Evolutionary conservation across 23 red algal species (phyloP).

Genomic region (Gracilariopsis chorda): DNA sequence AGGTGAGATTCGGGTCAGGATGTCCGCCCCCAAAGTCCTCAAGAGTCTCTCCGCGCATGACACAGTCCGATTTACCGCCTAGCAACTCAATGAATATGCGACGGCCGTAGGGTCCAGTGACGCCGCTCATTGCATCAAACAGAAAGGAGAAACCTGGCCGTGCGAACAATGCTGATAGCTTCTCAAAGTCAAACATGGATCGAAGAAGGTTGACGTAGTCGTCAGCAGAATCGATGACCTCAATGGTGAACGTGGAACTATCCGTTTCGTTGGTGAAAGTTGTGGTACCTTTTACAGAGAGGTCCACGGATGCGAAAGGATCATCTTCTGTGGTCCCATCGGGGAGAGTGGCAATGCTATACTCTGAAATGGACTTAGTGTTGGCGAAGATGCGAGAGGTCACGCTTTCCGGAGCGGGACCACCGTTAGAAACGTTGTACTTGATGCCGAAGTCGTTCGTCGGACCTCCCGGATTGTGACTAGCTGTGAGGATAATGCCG

Average conservation of each 20-base stretch:
- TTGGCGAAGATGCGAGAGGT: slow-evolving; percentile 64
- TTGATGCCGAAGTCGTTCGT: slow-evolving; percentile 94
- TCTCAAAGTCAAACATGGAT: slow-evolving; percentile 84
- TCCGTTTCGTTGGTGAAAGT: slow-evolving; percentile 18
- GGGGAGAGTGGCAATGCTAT: slow-evolving; percentile 37
- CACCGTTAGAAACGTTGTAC: slow-evolving; percentile 81
- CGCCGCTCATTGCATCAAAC: slow-evolving; percentile 83
- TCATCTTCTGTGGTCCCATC: not conserved
- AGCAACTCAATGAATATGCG: slow-evolving; percentile 68
- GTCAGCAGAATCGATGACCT: slow-evolving; percentile 75
- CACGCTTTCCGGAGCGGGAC: slow-evolving; percentile 72
- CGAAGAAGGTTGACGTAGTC: slow-evolving; percentile 71
- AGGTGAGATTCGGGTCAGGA: slow-evolving; percentile 86
- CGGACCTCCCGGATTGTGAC: slow-evolving; percentile 89
- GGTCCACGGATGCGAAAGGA: slow-evolving; percentile 40
- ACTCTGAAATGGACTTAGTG: slow-evolving; percentile 65
- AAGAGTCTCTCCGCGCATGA: slow-evolving; percentile 48
- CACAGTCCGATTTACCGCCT: not conserved
- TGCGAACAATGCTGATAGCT: slow-evolving; percentile 38
- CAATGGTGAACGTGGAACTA: slow-evolving; percentile 83
- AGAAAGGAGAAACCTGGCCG: slow-evolving; percentile 84
- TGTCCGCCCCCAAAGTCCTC: slow-evolving; percentile 82
- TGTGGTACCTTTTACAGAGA: slow-evolving; percentile 28
- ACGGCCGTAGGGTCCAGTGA: slow-evolving; percentile 77
- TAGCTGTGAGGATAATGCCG: slow-evolving; percentile 92